phyloP scores from a whole-genome alignment of 2,329 filamentous ascomycete genomes.

The Hymenoscyphus repandus region DNA sequence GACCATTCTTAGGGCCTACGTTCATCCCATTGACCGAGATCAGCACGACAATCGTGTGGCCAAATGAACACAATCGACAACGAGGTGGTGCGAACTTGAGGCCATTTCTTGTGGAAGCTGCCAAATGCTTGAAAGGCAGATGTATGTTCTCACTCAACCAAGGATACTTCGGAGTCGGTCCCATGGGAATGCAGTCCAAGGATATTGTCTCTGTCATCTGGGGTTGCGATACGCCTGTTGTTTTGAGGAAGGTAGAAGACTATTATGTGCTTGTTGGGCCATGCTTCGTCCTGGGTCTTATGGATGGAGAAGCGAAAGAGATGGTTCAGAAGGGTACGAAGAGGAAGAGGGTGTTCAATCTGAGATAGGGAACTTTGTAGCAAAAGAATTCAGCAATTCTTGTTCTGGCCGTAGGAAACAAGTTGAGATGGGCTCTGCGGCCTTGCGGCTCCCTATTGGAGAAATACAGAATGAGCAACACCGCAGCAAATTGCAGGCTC shows the following conservation, averaged over 20 bases:
- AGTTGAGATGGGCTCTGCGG: no score
- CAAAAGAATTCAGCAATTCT: no score
- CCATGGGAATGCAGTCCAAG: neutral
- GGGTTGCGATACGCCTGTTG: slow-evolving; percentile 7
- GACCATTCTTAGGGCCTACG: slow-evolving; percentile 2
- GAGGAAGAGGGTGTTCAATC: slow-evolving; percentile 1
- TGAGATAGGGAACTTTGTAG: neutral
- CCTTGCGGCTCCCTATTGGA: no score
- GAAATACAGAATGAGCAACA: no score
- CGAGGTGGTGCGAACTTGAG: slow-evolving; percentile 1
- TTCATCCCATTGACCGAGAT: neutral
- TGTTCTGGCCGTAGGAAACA: no score
- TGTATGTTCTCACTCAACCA: slow-evolving; percentile 5
- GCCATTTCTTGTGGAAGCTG: slow-evolving; percentile 2
- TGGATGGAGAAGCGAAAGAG: slow-evolving; percentile 8
- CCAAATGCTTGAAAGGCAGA: slow-evolving; percentile 2
- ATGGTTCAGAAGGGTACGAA: slow-evolving; percentile 1
- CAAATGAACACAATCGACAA: neutral
- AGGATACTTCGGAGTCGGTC: slow-evolving; percentile 8
- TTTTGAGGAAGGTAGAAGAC: slow-evolving; percentile 3
- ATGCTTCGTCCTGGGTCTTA: slow-evolving; percentile 10
- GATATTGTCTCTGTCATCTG: slow-evolving; percentile 6
- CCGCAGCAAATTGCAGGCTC: no score
- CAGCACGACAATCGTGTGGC: neutral
- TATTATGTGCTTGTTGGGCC: slow-evolving; percentile 6